Percentiles rank a stretch among this genome's conserved stretches.
Conservation (phyloP, 208 protist genomes). For the Crithidia mellificae region DNA sequence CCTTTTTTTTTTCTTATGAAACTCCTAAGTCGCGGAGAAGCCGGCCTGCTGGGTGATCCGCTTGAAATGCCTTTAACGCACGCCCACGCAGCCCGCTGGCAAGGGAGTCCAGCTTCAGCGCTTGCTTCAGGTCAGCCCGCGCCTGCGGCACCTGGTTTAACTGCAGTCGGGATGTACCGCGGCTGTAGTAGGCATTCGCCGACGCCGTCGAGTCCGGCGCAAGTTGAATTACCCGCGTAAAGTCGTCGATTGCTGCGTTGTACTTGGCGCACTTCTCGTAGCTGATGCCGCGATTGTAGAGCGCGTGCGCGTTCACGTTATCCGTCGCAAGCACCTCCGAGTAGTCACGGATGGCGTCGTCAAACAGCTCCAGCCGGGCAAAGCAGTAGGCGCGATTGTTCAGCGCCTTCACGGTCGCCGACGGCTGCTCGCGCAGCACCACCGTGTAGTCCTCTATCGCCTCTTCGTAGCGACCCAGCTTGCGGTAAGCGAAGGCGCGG, state of each 20-base stretch:
- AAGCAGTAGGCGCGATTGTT: conserved; percentile 86
- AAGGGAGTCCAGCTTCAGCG: conserved; percentile 23
- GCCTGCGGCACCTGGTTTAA: conserved; percentile 31
- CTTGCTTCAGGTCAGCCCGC: conserved; percentile 24
- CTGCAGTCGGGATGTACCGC: conserved; percentile 55
- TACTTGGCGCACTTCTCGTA: conserved; percentile 79
- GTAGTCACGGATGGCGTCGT: conserved; percentile 81
- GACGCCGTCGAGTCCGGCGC: conserved; percentile 56
- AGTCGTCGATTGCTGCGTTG: conserved; percentile 73
- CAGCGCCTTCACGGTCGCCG: conserved; percentile 47
- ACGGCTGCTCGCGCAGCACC: conserved; percentile 37
- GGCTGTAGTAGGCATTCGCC: conserved; percentile 86
- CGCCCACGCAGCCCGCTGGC: conserved; percentile 23
- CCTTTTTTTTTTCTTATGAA: too few species aligned
- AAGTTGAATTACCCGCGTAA: conserved; percentile 63
- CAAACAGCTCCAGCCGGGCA: conserved; percentile 58
- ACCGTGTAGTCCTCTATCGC: conserved; percentile 57
- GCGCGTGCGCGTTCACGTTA: conserved; percentile 65
- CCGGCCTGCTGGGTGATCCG: conserved; percentile 19
- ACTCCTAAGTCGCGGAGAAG: conserved; percentile 20
- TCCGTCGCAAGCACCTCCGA: conserved; percentile 62
- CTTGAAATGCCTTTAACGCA: conserved; percentile 20
- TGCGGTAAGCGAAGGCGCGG: conserved; percentile 73
- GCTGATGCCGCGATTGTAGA: conserved; percentile 87
- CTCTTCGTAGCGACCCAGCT: conserved; percentile 65